Conservation (phyloP, 1,284 basidiomycete genomes). For the Exsudoporus floridanus region DNA sequence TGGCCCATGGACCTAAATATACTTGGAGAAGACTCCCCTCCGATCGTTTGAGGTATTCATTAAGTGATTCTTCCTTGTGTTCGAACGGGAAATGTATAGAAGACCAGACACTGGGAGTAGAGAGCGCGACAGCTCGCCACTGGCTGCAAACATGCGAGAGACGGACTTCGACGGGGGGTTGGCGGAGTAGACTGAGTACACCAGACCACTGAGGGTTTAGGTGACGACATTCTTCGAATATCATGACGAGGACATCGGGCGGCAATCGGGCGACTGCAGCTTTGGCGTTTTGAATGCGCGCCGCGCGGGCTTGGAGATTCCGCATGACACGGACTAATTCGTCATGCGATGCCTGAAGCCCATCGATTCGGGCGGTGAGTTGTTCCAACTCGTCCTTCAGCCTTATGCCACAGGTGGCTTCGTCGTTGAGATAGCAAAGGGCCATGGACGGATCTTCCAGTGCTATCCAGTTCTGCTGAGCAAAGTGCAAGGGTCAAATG, state of each 20-base stretch:
- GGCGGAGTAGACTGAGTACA: conserved; percentile 35
- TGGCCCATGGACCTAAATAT: conserved; percentile 36
- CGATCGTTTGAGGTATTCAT: conserved; percentile 34
- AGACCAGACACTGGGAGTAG: conserved; percentile 34
- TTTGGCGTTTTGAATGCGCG: conserved; percentile 32
- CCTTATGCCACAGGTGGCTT: conserved; percentile 4
- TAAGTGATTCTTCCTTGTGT: conserved; percentile 30
- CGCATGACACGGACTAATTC: conserved; percentile 29
- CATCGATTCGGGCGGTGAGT: conserved; percentile 26
- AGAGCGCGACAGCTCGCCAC: conserved; percentile 34
- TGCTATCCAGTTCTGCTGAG: conserved; percentile 9
- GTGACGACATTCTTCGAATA: conserved; percentile 36
- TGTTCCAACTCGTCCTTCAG: conserved; percentile 29
- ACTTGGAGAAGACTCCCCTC: conserved; percentile 31
- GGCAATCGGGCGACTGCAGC: conserved; percentile 32
- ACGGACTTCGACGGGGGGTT: conserved; percentile 35
- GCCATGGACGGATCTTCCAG: conserved; percentile 23
- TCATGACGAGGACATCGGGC: conserved; percentile 32
- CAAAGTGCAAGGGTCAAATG: not conserved
- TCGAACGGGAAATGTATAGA: conserved; percentile 34
- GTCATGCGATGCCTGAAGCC: conserved; percentile 35
- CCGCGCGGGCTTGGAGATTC: conserved; percentile 30
- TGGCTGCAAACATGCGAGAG: conserved; percentile 35
- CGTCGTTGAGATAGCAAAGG: conserved; percentile 27
- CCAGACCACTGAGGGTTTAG: conserved; percentile 34